Percentiles rank a stretch among this genome's conserved stretches.
phyloP scores from a whole-genome alignment of 202 grass and related monocot genomes.

The Bolboschoenoplectus hybrid region DNA sequence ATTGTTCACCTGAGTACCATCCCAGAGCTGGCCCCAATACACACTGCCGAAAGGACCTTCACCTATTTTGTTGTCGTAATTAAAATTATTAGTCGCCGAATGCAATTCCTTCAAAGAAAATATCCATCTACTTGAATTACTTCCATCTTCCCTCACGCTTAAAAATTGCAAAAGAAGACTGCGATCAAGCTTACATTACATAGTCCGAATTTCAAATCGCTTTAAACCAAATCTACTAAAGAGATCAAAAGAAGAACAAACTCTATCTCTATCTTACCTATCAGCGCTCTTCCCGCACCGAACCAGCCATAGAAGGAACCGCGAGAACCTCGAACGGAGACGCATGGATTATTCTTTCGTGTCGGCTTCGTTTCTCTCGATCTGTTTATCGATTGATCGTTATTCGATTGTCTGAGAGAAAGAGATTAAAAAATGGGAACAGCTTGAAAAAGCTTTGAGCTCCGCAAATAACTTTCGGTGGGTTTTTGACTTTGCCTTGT shows the following conservation, averaged over 20 bases:
- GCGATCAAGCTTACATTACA: not conserved
- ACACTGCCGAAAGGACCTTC: slow-evolving; percentile 67
- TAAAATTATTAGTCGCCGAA: slow-evolving; percentile 75
- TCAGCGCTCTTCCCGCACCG: slow-evolving; percentile 48
- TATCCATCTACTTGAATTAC: slow-evolving; percentile 57
- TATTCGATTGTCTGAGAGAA: not conserved
- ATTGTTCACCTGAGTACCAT: slow-evolving; percentile 67
- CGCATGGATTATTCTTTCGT: slow-evolving; percentile 29
- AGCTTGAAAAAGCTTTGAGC: not conserved
- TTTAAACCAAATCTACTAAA: slow-evolving; percentile 11
- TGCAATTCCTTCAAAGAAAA: slow-evolving; percentile 75
- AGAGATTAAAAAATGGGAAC: not conserved
- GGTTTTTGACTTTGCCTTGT: slow-evolving; percentile 9
- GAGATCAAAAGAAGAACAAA: slow-evolving; percentile 1
- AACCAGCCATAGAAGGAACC: slow-evolving; percentile 54
- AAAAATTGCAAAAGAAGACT: slow-evolving; percentile 21
- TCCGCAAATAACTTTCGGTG: not conserved
- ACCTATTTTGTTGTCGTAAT: slow-evolving; percentile 86
- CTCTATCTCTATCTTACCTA: slow-evolving; percentile 7
- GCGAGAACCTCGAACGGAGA: slow-evolving; percentile 61
- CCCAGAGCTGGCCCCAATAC: slow-evolving; percentile 88
- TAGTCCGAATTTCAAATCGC: not conserved
- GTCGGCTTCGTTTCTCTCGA: not conserved
- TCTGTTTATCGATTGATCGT: not conserved
- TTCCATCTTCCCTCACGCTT: slow-evolving; percentile 46